These are phyloP conservation scores for Skeletonema grethae DNA, from an alignment of 108 stramenopile species.

Conservation along the genomic window DNA sequence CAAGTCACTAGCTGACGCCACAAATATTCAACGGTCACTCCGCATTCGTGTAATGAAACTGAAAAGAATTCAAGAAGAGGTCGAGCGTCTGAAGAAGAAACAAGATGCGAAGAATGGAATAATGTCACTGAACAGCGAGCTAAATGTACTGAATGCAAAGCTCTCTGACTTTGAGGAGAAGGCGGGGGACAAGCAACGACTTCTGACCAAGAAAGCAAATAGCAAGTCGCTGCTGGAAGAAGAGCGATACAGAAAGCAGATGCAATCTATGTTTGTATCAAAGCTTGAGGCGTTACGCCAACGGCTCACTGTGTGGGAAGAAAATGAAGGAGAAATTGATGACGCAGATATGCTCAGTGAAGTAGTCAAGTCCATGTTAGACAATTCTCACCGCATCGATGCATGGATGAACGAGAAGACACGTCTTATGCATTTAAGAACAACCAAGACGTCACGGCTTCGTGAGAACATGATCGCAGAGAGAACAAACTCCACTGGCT, in stretches of 20 bases:
- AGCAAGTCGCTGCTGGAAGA: slow-evolving; percentile 70
- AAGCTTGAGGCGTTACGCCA: slow-evolving; percentile 66
- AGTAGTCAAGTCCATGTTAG: slow-evolving; percentile 70
- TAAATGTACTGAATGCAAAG: slow-evolving; percentile 70
- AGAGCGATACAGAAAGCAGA: slow-evolving; percentile 83
- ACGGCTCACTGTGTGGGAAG: slow-evolving; percentile 65
- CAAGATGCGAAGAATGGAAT: slow-evolving; percentile 84
- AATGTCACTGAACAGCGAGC: slow-evolving; percentile 78
- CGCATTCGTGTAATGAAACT: slow-evolving; percentile 64
- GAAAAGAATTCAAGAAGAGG: slow-evolving; percentile 73
- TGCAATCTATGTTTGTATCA: slow-evolving; percentile 72
- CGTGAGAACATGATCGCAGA: slow-evolving; percentile 11
- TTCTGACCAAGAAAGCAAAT: slow-evolving; percentile 70
- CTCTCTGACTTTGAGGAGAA: slow-evolving; percentile 78
- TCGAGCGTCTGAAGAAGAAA: slow-evolving; percentile 66
- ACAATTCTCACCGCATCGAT: slow-evolving; percentile 65
- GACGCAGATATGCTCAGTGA: slow-evolving; percentile 79
- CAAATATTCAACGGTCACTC: slow-evolving; percentile 44
- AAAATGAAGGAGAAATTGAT: slow-evolving; percentile 51
- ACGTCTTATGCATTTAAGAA: slow-evolving; percentile 80
- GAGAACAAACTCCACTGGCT: slow-evolving; percentile 1
- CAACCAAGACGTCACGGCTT: slow-evolving; percentile 45
- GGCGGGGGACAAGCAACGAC: slow-evolving; percentile 68
- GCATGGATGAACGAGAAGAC: slow-evolving; percentile 74
- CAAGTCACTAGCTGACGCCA: slow-evolving; percentile 40